Base-by-base conservation (phyloP, 805 yeast genomes). In the Henningerozyma blattae region DNA sequence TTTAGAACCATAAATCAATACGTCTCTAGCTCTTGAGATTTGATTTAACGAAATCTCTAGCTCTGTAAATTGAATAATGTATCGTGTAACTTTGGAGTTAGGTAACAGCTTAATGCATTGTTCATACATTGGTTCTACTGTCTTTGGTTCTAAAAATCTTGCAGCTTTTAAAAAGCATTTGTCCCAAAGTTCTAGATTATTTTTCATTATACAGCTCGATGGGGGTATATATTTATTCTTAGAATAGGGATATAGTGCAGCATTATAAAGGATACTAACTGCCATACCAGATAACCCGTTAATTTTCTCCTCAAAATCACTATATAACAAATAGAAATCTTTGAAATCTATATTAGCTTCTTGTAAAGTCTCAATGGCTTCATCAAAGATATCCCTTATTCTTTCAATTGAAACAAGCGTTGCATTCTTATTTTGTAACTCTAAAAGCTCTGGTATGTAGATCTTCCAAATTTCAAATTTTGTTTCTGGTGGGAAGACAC, bases 321-420 rank as follows among this genome's bases (percentile, higher is more conserved):
- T 71, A 48, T 79, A 83, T 25, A 71, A 45, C 2, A 75, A 36
- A 41, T 62, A 68, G 1, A 84, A 57, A 0, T 72, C 52, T 36
- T 68, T 68, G 30, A 68, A 61, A 32, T 52, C 48, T 6, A 55
- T 36, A 15, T 39, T 44, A 16, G 64, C 54, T 0, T 56, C 32
- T 0, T 82, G 79, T 41, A 82, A 65, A 1, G 52, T 60, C 4
- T 59, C 62, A 4, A 82, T 44, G 4, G 85, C 69, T 29, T 74
- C 72, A 31, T 84, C 94, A 57, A 82, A 86, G 13, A 80, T 47
- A 37, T 82, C 94, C 25, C 94, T 60, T 5, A 81, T 56, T 40
- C 78, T 56, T 42, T 78, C 85, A 2, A 59, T 36, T 2, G 62
- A 54, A 16, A 68, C 41, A 1, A 39, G 25, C 14, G 27, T 17